Evolutionary conservation across 139 green algal genomes (phyloP).

Genomic region (Chlamydomonas sp.): DNA sequence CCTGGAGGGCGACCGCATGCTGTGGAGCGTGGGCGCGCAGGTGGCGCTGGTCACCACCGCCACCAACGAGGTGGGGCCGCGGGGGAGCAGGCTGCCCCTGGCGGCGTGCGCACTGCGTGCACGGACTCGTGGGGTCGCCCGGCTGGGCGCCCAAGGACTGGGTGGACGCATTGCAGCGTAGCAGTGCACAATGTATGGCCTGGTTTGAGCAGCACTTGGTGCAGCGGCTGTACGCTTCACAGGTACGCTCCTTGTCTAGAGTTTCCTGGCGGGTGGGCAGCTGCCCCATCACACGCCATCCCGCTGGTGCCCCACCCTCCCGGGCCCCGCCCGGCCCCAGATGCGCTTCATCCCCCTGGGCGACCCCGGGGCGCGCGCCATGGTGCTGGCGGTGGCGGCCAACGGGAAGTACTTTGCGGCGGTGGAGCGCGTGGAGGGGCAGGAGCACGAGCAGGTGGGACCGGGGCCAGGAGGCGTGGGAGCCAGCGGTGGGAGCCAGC

Average conservation of each 20-base stretch:
- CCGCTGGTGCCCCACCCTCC: not conserved
- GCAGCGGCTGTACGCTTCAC: too few relatives aligned
- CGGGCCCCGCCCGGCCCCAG: slow-evolving; percentile 14
- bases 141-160: too few relatives aligned
- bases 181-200: too few relatives aligned
- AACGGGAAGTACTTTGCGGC: slow-evolving; percentile 53
- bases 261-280: too few relatives aligned
- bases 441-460: slow-evolving; percentile 42
- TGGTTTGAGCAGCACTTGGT: too few relatives aligned
- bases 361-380: slow-evolving; percentile 4
- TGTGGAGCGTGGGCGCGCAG: slow-evolving; percentile 38
- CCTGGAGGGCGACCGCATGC: slow-evolving; percentile 40
- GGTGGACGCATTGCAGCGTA: too few relatives aligned
- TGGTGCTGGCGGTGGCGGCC: slow-evolving; percentile 31
- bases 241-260: too few relatives aligned
- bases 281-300: not conserved
- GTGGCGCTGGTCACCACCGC: slow-evolving; percentile 20
- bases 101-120: not conserved
- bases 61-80: not conserved
- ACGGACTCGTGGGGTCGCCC: not conserved
- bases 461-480: not conserved
- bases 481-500: not conserved
- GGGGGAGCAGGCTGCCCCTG: not conserved
- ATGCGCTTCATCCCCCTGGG: slow-evolving; percentile 33
- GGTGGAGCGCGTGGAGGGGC: slow-evolving; percentile 26